Evolutionary conservation across 2,329 filamentous ascomycete species (phyloP).

Genomic region (Dactylonectria macrodidyma): DNA sequence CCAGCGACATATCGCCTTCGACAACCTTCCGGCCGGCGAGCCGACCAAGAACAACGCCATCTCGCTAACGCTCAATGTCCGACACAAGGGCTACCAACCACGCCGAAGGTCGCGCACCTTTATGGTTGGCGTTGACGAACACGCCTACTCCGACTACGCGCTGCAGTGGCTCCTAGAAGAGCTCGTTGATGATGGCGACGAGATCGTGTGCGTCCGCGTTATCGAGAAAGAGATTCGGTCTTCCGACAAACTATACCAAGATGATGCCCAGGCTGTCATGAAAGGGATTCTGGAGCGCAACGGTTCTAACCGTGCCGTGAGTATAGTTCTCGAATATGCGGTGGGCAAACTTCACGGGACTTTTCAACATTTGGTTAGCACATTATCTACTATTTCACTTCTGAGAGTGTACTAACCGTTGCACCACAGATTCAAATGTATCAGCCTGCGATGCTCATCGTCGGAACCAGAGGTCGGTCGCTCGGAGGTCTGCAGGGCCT

Average conservation of each 20-base stretch:
- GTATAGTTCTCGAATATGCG: conserved; percentile 87
- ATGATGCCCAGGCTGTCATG: conserved; percentile 82
- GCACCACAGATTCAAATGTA: conserved; percentile 84
- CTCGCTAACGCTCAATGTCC: conserved; percentile 86
- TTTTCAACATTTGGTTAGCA: conserved; percentile 87
- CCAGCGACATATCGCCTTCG: conserved; percentile 72
- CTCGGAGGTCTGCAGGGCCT: conserved; percentile 89
- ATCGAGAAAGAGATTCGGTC: conserved; percentile 86
- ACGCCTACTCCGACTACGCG: conserved; percentile 92
- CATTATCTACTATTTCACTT: background rate
- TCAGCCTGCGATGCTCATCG: conserved; percentile 90
- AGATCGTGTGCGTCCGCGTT: conserved; percentile 91
- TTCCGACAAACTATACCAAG: conserved; percentile 79
- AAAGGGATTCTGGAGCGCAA: conserved; percentile 86
- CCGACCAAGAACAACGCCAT: conserved; percentile 71
- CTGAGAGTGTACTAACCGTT: conserved; percentile 29
- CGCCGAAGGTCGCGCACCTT: conserved; percentile 88
- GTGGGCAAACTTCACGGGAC: conserved; percentile 92
- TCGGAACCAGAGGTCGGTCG: conserved; percentile 88
- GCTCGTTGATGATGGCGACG: conserved; percentile 92
- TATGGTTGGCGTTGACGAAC: conserved; percentile 91
- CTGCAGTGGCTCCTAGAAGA: conserved; percentile 94
- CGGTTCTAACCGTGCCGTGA: conserved; percentile 83
- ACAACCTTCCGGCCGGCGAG: conserved; percentile 72
- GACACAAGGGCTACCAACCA: conserved; percentile 88